Conservation (phyloP, 371 early-diverging fungal species). For the Mortierella sp. region DNA sequence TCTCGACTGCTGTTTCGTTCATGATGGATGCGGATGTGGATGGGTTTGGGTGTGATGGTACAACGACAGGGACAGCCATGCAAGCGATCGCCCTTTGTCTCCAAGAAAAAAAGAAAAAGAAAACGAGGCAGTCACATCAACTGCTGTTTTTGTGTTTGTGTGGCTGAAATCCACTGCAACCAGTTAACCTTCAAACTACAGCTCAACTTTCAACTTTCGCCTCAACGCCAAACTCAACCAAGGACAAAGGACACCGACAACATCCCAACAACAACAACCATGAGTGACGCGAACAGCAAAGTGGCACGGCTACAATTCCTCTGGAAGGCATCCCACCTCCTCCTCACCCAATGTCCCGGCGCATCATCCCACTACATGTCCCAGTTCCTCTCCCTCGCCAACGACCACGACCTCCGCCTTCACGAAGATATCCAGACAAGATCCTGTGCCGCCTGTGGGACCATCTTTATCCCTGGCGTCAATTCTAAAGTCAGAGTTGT, state of each 20-base stretch:
- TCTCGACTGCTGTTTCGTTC: slow-evolving; percentile 26
- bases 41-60: not conserved
- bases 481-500: slow-evolving; percentile 42
- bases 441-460: slow-evolving; percentile 51
- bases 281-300: slow-evolving; percentile 30
- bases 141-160: not conserved
- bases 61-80: not conserved
- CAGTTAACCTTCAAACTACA: not conserved
- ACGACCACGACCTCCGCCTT: slow-evolving; percentile 36
- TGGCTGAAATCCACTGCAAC: not conserved
- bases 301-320: slow-evolving; percentile 44
- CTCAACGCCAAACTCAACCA: not conserved
- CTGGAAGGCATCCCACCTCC: slow-evolving; percentile 50
- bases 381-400: slow-evolving; percentile 39
- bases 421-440: slow-evolving; percentile 53
- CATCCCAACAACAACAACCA: not conserved
- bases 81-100: slow-evolving; percentile 8
- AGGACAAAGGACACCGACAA: not conserved
- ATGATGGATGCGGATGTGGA: slow-evolving; percentile 12
- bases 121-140: slow-evolving; percentile 8
- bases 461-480: slow-evolving; percentile 52
- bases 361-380: slow-evolving; percentile 54
- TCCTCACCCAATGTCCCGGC: slow-evolving; percentile 32
- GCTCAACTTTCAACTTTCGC: not conserved
- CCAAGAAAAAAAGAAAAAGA: not conserved